phyloP scores from a whole-genome alignment of 2,329 filamentous ascomycete genomes.

The Cladosporium velox region DNA sequence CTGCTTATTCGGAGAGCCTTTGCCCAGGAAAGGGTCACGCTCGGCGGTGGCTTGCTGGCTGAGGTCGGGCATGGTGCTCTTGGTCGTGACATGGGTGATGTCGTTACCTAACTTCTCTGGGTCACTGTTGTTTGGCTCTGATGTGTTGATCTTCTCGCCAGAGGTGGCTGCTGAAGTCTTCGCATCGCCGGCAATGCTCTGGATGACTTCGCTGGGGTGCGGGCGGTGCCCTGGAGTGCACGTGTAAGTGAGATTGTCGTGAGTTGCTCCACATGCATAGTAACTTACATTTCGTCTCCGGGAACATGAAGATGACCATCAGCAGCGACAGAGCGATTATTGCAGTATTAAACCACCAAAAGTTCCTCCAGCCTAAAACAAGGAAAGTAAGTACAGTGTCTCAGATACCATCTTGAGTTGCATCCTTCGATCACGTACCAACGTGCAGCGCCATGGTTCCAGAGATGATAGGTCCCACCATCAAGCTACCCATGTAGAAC shows the following conservation, averaged over 20 bases:
- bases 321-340: constrained; percentile 54
- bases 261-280: too few species aligned
- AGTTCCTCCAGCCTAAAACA: constrained; percentile 55
- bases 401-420: neutral
- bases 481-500: constrained; percentile 63
- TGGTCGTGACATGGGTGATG: constrained; percentile 27
- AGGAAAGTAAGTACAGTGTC: neutral
- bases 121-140: constrained; percentile 23
- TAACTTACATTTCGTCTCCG: constrained; percentile 58
- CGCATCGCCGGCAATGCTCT: constrained; percentile 6
- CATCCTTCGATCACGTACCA: constrained; percentile 28
- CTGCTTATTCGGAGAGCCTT: constrained; percentile 55
- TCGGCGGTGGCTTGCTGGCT: constrained; percentile 42
- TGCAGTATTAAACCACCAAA: constrained; percentile 67
- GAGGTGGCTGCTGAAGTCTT: constrained; percentile 22
- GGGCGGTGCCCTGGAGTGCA: constrained; percentile 43
- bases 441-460: constrained; percentile 61
- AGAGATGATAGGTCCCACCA: constrained; percentile 59
- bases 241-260: neutral
- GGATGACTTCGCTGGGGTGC: constrained; percentile 36
- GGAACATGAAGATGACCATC: constrained; percentile 61
- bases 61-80: constrained; percentile 30
- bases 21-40: constrained; percentile 58
- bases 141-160: constrained; percentile 27
- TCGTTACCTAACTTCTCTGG: constrained; percentile 31